Percentiles rank a stretch among this genome's conserved stretches.
Conservation (phyloP, 371 early-diverging fungal genomes). For the Thermomucor indicae-seudaticae region DNA sequence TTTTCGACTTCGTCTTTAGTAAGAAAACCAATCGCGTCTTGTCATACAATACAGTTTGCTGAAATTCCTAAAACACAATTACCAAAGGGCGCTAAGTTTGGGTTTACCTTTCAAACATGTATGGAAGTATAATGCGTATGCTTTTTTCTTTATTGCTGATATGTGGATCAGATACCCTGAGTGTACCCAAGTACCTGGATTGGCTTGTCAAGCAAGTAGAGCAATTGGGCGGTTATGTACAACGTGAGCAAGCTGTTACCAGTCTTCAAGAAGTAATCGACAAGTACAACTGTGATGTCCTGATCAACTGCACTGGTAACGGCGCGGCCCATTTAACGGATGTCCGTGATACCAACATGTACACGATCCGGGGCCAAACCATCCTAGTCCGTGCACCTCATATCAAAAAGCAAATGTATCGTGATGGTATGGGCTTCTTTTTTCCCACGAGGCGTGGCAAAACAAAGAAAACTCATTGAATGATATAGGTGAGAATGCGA, state of each 20-base stretch:
- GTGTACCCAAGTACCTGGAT: slow-evolving; percentile 53
- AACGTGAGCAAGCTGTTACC: slow-evolving; percentile 29
- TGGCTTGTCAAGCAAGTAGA: slow-evolving; percentile 58
- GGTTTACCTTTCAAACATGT: slow-evolving; percentile 32
- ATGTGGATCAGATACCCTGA: slow-evolving; percentile 18
- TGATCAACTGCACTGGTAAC: slow-evolving; percentile 78
- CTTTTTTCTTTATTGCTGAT: slow-evolving; percentile 3
- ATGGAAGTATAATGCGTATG: too few relatives aligned
- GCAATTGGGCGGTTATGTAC: slow-evolving; percentile 51
- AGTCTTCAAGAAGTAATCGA: slow-evolving; percentile 53
- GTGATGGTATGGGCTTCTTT: slow-evolving; percentile 17
- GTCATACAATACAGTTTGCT: slow-evolving; percentile 11
- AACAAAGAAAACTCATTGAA: not conserved
- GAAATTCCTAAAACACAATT: slow-evolving; percentile 18
- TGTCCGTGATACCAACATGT: slow-evolving; percentile 61
- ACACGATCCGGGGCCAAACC: slow-evolving; percentile 75
- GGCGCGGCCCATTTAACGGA: slow-evolving; percentile 61
- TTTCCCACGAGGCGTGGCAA: not conserved
- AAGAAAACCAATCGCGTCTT: not conserved
- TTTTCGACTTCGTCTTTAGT: too few relatives aligned
- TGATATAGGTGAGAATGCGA: slow-evolving; percentile 17
- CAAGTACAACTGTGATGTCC: slow-evolving; percentile 33
- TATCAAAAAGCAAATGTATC: slow-evolving; percentile 41
- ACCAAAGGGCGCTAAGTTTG: slow-evolving; percentile 13
- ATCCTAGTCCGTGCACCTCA: slow-evolving; percentile 66